Evolutionary conservation across 768 basidiomycete species (phyloP).

Genomic region (Auricularia heimuer): DNA sequence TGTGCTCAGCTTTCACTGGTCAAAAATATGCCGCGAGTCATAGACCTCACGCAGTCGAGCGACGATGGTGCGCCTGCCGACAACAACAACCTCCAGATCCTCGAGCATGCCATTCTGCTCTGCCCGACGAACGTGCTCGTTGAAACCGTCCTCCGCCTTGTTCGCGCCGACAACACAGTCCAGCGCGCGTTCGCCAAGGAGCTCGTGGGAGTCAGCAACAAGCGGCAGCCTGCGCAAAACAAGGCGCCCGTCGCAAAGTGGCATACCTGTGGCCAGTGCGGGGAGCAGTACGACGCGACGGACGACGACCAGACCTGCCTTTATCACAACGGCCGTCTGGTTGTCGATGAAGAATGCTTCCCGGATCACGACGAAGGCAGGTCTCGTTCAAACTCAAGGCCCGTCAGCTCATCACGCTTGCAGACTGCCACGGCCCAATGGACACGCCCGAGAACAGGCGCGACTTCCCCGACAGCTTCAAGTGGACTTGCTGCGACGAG

Average conservation of each 20-base stretch:
- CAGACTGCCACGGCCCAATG: conserved; percentile 34
- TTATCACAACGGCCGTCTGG: conserved; percentile 44
- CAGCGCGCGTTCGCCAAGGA: conserved; percentile 35
- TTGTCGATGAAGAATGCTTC: conserved; percentile 31
- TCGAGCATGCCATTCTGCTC: not conserved
- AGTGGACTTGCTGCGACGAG: conserved; percentile 42
- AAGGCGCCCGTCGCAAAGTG: conserved; percentile 21
- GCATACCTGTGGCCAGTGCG: conserved; percentile 39
- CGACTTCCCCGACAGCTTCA: conserved; percentile 38
- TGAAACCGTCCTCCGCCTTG: conserved; percentile 28
- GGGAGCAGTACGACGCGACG: conserved; percentile 36
- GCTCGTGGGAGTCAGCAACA: conserved; percentile 28
- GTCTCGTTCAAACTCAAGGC: not conserved
- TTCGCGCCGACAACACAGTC: conserved; percentile 31
- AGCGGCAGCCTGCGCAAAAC: not conserved
- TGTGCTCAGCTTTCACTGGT: not conserved
- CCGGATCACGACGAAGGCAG: conserved; percentile 35
- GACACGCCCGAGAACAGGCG: conserved; percentile 31
- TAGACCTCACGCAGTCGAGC: not conserved
- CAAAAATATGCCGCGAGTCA: not conserved
- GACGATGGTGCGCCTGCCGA: not conserved
- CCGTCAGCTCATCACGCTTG: not conserved
- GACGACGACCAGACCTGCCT: conserved; percentile 33
- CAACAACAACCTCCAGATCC: not conserved
- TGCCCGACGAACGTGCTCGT: not conserved